Percentiles rank a stretch among this genome's conserved stretches.
These are phyloP conservation scores for Termitomyces sp. DNA, from an alignment of 768 basidiomycete genomes.

Conservation along the genomic window DNA sequence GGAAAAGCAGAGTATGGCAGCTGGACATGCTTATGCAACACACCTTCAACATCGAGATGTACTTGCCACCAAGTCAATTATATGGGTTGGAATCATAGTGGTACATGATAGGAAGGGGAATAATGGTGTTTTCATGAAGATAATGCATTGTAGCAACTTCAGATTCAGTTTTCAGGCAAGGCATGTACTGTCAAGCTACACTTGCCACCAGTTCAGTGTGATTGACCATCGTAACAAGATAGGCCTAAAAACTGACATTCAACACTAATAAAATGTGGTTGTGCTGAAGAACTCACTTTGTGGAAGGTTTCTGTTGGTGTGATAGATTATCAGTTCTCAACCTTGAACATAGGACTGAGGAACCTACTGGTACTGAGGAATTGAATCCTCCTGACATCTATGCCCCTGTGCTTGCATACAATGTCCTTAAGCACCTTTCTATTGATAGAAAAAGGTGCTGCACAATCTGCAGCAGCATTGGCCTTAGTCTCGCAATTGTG, in stretches of 20 bases:
- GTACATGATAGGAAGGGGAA: constrained; percentile 75
- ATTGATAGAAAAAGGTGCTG: constrained; percentile 72
- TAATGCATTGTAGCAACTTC: constrained; percentile 86
- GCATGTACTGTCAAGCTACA: constrained; percentile 84
- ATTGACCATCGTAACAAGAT: constrained; percentile 65
- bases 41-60: constrained; percentile 85
- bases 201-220: constrained; percentile 66
- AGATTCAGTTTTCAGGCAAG: constrained; percentile 80
- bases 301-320: constrained; percentile 72
- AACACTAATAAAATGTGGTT: neutral
- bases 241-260: constrained; percentile 48
- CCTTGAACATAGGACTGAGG: constrained; percentile 9
- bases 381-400: constrained; percentile 63
- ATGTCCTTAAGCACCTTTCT: constrained; percentile 72
- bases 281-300: constrained; percentile 41
- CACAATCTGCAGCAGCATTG: constrained; percentile 58
- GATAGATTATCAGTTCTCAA: constrained; percentile 6
- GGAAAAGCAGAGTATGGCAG: constrained; percentile 40
- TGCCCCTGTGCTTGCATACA: constrained; percentile 63
- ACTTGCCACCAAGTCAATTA: constrained; percentile 82
- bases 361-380: constrained; percentile 74
- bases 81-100: constrained; percentile 81
- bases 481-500: constrained; percentile 58
- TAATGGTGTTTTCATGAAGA: constrained; percentile 61
- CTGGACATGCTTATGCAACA: constrained; percentile 22